phyloP scores from a whole-genome alignment of 2,329 filamentous ascomycete genomes.

The Fusarium annulatum region DNA sequence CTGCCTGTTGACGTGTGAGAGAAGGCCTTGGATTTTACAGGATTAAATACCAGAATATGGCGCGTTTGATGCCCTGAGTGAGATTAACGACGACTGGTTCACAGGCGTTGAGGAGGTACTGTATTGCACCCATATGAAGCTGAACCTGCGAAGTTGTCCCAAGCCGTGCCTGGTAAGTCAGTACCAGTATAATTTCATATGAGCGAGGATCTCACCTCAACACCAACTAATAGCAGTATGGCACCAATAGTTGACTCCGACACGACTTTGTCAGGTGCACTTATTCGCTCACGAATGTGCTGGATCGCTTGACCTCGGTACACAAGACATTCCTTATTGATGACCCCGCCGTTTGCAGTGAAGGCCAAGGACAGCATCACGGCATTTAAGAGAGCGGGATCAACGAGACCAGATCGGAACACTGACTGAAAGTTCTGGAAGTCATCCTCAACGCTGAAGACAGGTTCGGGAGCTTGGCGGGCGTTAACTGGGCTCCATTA shows the following conservation, averaged over 20 bases:
- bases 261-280: slow-evolving; percentile 38
- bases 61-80: slow-evolving; percentile 55
- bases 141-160: slow-evolving; percentile 52
- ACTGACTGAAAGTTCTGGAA: slow-evolving; percentile 53
- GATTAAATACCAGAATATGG: slow-evolving; percentile 50
- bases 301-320: slow-evolving; percentile 51
- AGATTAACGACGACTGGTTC: slow-evolving; percentile 45
- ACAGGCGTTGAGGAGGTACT: slow-evolving; percentile 50
- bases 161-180: slow-evolving; percentile 49
- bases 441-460: slow-evolving; percentile 52
- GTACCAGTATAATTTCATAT: neutral
- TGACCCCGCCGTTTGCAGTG: slow-evolving; percentile 37
- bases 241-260: slow-evolving; percentile 54
- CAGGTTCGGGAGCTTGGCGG: slow-evolving; percentile 46
- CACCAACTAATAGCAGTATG: slow-evolving; percentile 55
- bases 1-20: slow-evolving; percentile 48
- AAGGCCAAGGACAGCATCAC: slow-evolving; percentile 54
- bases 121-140: slow-evolving; percentile 55
- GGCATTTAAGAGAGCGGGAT: slow-evolving; percentile 54
- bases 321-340: slow-evolving; percentile 49
- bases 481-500: slow-evolving; percentile 29
- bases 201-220: slow-evolving; percentile 48
- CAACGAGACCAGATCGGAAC: slow-evolving; percentile 48
- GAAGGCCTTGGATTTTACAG: too few species aligned
- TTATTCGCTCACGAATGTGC: slow-evolving; percentile 51